phyloP scores from a whole-genome alignment of 1,139 yeast genomes.

The Candida sojae region DNA sequence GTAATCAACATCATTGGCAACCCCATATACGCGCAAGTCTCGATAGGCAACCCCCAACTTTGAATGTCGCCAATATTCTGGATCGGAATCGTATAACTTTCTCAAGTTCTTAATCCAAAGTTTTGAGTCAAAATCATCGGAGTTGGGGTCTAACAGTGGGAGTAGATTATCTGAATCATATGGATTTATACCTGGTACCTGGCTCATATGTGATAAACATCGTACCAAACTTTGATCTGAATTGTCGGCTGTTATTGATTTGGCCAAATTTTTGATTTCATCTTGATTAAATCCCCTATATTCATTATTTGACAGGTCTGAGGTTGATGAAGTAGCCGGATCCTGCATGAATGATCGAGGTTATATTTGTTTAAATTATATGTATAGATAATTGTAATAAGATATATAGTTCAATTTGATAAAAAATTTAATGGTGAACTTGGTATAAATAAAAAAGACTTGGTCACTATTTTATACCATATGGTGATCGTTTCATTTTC shows the following conservation, averaged over 20 bases:
- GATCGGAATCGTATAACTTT: conserved; percentile 35
- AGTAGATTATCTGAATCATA: conserved; percentile 15
- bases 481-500: too few relatives aligned
- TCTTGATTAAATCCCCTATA: neutral
- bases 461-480: too few relatives aligned
- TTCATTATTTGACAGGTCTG: neutral
- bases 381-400: too few relatives aligned
- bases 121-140: conserved; percentile 23
- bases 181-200: conserved; percentile 52
- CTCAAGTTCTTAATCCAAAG: conserved; percentile 75
- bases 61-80: conserved; percentile 54
- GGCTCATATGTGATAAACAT: conserved; percentile 52
- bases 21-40: conserved; percentile 70
- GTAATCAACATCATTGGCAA: conserved; percentile 77
- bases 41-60: conserved; percentile 70
- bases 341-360: too few relatives aligned
- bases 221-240: conserved; percentile 16
- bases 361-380: too few relatives aligned
- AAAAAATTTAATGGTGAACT: too few relatives aligned
- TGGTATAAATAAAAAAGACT: too few relatives aligned
- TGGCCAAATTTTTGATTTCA: conserved; percentile 31
- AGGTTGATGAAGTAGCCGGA: neutral
- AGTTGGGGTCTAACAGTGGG: conserved; percentile 13
- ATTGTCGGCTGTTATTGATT: conserved; percentile 25
- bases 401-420: too few relatives aligned